Evolutionary conservation across 2,329 filamentous ascomycete species (phyloP).

Genomic region (Penicillium sp.): DNA sequence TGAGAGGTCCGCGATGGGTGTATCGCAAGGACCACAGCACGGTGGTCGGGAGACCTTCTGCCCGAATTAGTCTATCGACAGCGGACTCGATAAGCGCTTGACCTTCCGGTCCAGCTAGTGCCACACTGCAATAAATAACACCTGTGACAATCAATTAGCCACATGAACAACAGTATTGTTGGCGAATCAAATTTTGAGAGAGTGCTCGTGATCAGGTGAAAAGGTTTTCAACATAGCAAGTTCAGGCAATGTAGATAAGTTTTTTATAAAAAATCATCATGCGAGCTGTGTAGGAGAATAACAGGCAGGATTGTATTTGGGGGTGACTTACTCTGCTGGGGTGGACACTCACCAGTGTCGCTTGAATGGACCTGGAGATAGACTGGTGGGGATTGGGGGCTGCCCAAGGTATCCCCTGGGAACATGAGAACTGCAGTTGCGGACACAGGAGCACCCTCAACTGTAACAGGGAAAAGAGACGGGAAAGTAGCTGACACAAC

Average conservation of each 20-base stretch:
- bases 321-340: constrained; percentile 77
- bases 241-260: constrained; percentile 99
- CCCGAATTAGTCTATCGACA: constrained; percentile 45
- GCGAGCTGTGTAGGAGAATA: constrained; percentile 40
- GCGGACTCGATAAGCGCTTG: constrained; percentile 42
- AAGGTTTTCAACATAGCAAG: constrained; percentile 77
- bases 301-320: constrained; percentile 9
- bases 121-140: constrained; percentile 57
- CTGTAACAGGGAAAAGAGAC: constrained; percentile 65
- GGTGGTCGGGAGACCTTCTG: constrained; percentile 30
- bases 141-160: constrained; percentile 48
- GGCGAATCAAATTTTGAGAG: constrained; percentile 10
- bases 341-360: constrained; percentile 88
- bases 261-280: constrained; percentile 75
- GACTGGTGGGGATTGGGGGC: constrained; percentile 47
- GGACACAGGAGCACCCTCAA: constrained; percentile 73
- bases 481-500: constrained; percentile 66
- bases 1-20: constrained; percentile 43
- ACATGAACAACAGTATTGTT: constrained; percentile 22
- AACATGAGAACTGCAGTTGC: constrained; percentile 59
- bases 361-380: constrained; percentile 74
- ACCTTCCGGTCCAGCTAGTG: constrained; percentile 34
- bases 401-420: constrained; percentile 31
- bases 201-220: constrained; percentile 71
- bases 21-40: constrained; percentile 56